Percentiles rank a stretch among this genome's conserved stretches.
These are phyloP conservation scores for Linnemannia hyalina DNA, from an alignment of 192 early-diverging fungal species.

Conservation along the genomic window DNA sequence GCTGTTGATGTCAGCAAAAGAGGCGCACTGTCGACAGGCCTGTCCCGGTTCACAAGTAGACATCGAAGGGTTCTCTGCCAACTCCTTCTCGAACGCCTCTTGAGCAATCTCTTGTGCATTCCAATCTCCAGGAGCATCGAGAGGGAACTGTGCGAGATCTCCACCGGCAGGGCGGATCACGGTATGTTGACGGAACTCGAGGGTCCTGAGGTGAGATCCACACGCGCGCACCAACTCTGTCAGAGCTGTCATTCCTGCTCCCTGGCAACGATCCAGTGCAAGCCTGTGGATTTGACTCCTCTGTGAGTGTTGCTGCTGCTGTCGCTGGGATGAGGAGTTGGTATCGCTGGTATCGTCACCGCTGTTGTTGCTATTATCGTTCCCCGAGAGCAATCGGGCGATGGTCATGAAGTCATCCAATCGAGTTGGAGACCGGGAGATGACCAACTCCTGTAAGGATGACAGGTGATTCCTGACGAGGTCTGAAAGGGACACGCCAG, in stretches of 20 bases:
- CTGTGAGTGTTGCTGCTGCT: neutral
- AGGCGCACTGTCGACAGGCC: neutral
- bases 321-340: neutral
- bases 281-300: neutral
- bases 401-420: conserved; percentile 16
- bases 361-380: neutral
- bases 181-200: conserved; percentile 29
- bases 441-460: neutral
- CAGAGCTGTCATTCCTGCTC: conserved; percentile 16
- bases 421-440: conserved; percentile 25
- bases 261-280: conserved; percentile 22
- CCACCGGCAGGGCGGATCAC: conserved; percentile 1
- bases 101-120: neutral
- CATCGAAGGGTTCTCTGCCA: neutral
- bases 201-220: conserved; percentile 11
- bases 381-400: conserved; percentile 11
- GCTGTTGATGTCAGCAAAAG: neutral
- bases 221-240: conserved; percentile 21
- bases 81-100: neutral
- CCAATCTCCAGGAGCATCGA: conserved; percentile 29
- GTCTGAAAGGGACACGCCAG: conserved; percentile 4
- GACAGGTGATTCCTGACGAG: conserved; percentile 13
- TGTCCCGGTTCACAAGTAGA: conserved; percentile 3
- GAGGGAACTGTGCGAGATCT: conserved; percentile 27
- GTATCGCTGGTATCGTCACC: neutral